phyloP scores from a whole-genome alignment of 2,329 filamentous ascomycete genomes.

The Hypoxylon sp. region DNA sequence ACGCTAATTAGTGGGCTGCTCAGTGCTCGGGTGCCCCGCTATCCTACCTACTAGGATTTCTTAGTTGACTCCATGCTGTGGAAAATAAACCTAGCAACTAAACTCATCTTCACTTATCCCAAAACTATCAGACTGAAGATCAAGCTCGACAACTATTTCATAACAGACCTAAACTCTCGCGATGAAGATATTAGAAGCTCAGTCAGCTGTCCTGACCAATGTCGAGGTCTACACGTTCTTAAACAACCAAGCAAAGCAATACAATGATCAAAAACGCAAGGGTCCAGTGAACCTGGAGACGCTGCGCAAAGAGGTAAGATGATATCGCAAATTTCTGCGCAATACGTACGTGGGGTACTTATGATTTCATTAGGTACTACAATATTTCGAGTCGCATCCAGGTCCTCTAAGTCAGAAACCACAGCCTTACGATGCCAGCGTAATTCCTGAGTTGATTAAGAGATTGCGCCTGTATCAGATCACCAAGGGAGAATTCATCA shows the following conservation, averaged over 20 bases:
- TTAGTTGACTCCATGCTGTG: too few species aligned
- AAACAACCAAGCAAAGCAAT: slow-evolving; percentile 61
- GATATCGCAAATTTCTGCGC: background rate
- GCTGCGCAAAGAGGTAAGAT: slow-evolving; percentile 69
- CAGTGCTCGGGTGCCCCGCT: too few species aligned
- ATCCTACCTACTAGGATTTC: too few species aligned
- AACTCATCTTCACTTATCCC: too few species aligned
- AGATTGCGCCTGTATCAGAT: slow-evolving; percentile 65
- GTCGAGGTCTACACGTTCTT: slow-evolving; percentile 77
- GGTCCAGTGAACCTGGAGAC: slow-evolving; percentile 67
- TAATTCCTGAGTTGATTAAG: slow-evolving; percentile 63
- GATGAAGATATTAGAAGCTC: slow-evolving; percentile 77
- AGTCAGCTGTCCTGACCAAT: slow-evolving; percentile 75
- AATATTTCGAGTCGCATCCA: slow-evolving; percentile 65
- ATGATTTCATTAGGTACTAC: slow-evolving; percentile 58
- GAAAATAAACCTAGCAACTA: too few species aligned
- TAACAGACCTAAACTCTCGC: slow-evolving; percentile 19
- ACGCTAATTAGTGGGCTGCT: too few species aligned
- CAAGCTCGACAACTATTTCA: too few species aligned
- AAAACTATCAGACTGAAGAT: too few species aligned
- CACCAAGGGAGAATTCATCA: slow-evolving; percentile 73
- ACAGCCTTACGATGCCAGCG: slow-evolving; percentile 60
- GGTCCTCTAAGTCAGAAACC: slow-evolving; percentile 65
- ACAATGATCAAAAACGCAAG: slow-evolving; percentile 60
- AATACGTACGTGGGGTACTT: background rate